phyloP scores from a whole-genome alignment of 495 filamentous ascomycete species.

The Podospora sp. region DNA sequence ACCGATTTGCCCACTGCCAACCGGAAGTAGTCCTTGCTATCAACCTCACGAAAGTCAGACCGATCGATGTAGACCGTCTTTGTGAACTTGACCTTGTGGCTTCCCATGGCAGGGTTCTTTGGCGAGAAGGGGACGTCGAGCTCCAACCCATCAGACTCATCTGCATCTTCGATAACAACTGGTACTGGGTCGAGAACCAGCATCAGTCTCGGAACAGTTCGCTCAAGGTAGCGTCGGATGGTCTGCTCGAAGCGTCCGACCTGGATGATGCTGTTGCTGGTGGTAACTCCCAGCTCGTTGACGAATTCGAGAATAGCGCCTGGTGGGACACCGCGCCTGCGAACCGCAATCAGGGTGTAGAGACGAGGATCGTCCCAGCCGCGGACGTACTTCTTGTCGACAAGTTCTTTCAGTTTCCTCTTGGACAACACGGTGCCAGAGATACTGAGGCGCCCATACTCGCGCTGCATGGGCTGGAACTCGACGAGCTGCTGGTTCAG shows the following conservation, averaged over 20 bases:
- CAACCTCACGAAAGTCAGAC: slow-evolving; percentile 85
- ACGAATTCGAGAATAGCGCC: slow-evolving; percentile 86
- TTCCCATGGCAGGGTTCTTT: slow-evolving; percentile 67
- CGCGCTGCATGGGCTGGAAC: slow-evolving; percentile 83
- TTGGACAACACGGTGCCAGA: slow-evolving; percentile 83
- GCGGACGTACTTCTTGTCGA: slow-evolving; percentile 70
- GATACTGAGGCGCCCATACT: slow-evolving; percentile 77
- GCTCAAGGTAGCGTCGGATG: slow-evolving; percentile 80
- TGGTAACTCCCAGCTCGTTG: slow-evolving; percentile 86
- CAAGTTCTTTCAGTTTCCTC: slow-evolving; percentile 75
- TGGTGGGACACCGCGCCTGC: slow-evolving; percentile 80
- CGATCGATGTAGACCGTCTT: slow-evolving; percentile 90
- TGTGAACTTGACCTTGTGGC: slow-evolving; percentile 73
- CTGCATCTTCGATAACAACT: slow-evolving; percentile 76
- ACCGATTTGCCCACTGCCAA: slow-evolving; percentile 89
- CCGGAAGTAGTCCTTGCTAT: slow-evolving; percentile 87
- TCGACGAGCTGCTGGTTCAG: slow-evolving; percentile 67
- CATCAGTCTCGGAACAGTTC: slow-evolving; percentile 83
- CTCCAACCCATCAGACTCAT: slow-evolving; percentile 58
- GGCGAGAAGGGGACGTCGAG: slow-evolving; percentile 72
- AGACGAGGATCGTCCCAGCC: slow-evolving; percentile 90
- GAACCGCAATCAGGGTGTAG: slow-evolving; percentile 84
- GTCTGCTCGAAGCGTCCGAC: slow-evolving; percentile 74
- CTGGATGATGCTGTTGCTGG: slow-evolving; percentile 70
- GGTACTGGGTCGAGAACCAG: slow-evolving; percentile 80